Base-by-base conservation (phyloP, 1,284 basidiomycete genomes). In the Inonotus obliquus region DNA sequence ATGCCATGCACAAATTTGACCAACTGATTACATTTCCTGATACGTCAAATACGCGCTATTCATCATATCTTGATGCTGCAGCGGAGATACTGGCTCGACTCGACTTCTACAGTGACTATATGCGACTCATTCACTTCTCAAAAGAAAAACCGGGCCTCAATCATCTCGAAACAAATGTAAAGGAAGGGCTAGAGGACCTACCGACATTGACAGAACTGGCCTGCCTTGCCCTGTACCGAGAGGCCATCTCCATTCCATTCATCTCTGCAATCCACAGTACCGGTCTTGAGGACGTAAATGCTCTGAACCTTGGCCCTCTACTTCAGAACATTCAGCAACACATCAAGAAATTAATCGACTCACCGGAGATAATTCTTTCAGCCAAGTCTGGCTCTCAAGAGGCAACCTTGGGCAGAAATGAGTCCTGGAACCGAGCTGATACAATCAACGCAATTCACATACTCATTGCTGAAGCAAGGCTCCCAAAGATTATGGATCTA, bases 1-100 rank as follows among this genome's bases (percentile, higher is more conserved):
- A 61, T 37, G 71, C 65, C 59, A 68, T 71, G 17, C 25, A 37
- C 2, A 38, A 13, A 4, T 13, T 54, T 29, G 37, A 17, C 21
- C 32, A 13, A 2, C 13, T 25, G 29, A 19, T 58, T 35, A 51
- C 44, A 11, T 70, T 68, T 58, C 38, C 59, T 2, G 45, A 49
- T 17, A 61, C 53, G 2, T 23, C n/a, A 10, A 61, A 61, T 32
- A 61, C 38, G 1, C 41, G 41, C n/a, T 61, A 54, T 29, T 29
- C 21, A 27, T 61, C 52, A 5, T 37, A 61, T 49, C 39, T 45
- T 29, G 51, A 27, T 7, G 52, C 53, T n/a, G 53, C 54, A 0
- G 53, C 52, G 4, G 41, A 54, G n/a, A 11, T 49, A 10, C 10
- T 61, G n/a, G 37, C 29, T 10, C 39, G 47, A 2, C 59, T 17